These are phyloP conservation scores for Phoma sp. DNA, from an alignment of 2,329 filamentous ascomycete species.

Conservation along the genomic window DNA sequence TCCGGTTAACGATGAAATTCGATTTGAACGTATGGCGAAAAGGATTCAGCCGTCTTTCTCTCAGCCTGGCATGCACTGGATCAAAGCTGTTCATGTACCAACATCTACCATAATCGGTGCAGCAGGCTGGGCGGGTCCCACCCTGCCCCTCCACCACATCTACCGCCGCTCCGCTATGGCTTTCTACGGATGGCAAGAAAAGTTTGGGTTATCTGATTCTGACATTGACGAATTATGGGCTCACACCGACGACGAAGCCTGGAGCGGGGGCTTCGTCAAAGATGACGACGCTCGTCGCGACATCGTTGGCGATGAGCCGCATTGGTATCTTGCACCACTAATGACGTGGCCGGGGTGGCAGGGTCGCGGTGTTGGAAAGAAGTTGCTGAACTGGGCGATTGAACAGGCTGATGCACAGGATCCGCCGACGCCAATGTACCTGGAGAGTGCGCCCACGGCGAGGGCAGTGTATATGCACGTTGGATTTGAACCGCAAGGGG, in stretches of 20 bases:
- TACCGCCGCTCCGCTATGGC: conserved; percentile 27
- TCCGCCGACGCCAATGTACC: conserved; percentile 36
- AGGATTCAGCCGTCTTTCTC: conserved; percentile 29
- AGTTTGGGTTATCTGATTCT: conserved; percentile 30
- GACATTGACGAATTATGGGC: conserved; percentile 37
- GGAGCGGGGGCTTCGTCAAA: conserved; percentile 25
- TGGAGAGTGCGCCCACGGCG: conserved; percentile 35
- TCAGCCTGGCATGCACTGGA: conserved; percentile 24
- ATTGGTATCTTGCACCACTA: conserved; percentile 44
- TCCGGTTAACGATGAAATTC: conserved; percentile 15
- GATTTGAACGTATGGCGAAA: conserved; percentile 27
- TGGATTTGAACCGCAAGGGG: conserved; percentile 34
- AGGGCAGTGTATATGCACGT: conserved; percentile 38
- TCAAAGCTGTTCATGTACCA: conserved; percentile 36
- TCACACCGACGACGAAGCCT: conserved; percentile 23
- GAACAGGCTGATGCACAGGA: conserved; percentile 35
- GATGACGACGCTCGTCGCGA: conserved; percentile 28
- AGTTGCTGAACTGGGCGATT: conserved; percentile 40
- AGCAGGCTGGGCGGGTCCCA: conserved; percentile 38
- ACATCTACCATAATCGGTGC: conserved; percentile 31
- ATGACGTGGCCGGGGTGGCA: conserved; percentile 39
- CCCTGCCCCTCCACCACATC: conserved; percentile 26
- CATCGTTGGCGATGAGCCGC: conserved; percentile 26
- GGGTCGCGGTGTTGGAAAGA: conserved; percentile 36
- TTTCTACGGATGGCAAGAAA: conserved; percentile 29